Evolutionary conservation across 2,329 filamentous ascomycete species (phyloP), one percentile per base, ranked within the genome.

Genomic region (Microcera coccophila): DNA sequence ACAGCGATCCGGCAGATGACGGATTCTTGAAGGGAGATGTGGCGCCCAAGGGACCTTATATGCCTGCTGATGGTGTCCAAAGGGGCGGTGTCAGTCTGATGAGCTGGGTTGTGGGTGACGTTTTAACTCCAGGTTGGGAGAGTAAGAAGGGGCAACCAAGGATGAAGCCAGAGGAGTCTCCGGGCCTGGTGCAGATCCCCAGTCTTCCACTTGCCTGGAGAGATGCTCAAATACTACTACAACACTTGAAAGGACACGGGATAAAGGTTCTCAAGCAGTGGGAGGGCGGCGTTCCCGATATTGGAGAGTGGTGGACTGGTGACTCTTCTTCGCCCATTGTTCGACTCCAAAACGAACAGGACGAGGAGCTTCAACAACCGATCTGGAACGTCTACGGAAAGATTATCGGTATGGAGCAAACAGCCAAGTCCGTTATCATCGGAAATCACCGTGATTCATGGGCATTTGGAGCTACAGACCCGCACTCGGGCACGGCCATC

Each of bases 361-460:
- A 95, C 54, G 90, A 95, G 61, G 77, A 82, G 11, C 78, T 85
- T 44, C 76, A 85, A 60, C 88, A 95, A 63, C 81, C 84, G 5
- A 93, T 98, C 48, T 95, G 88, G 78, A 98, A 98, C 59, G 81
- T 97, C 1, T 82, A 95, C 57, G 90, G 87, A 22, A 79, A 82
- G 41, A 90, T 98, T 39, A 70, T 75, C 11, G 93, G 93, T n/a
- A 74, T 88, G 44, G 93, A 97, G 66, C 84, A 93, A 61, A 74
- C 75, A 1, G 79, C 86, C 47, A 91, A 95, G 66, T 86, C 84
- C 43, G 82, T 97, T 59, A 84, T 96, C 43, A 78, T 98, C 42
- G 93, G 93, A 39, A 96, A 90, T 64, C 91, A 95, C 62, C 88
- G 93, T 16, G 93, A 98, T 65, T 82, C 89, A 0, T 95, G 89